Percentiles rank a stretch among this genome's conserved stretches.
Conservation (phyloP, 2,329 filamentous ascomycete genomes). For the Chaetothyriales sp. region DNA sequence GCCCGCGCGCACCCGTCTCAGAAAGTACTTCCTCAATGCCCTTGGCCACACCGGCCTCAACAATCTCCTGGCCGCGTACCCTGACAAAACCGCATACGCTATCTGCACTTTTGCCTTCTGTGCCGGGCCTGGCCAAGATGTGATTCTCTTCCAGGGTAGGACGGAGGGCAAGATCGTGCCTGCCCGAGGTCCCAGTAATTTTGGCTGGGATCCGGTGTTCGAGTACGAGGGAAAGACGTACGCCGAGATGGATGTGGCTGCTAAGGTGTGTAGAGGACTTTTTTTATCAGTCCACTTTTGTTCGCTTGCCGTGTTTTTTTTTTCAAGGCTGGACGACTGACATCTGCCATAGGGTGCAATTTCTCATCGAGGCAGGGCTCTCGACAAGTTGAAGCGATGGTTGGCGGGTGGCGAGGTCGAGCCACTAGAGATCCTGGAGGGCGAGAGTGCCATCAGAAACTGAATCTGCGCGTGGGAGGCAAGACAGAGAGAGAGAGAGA, state of each 20-base stretch:
- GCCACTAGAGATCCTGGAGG: conserved; percentile 1
- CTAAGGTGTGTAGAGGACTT: conserved; percentile 50
- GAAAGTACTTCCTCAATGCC: conserved; percentile 83
- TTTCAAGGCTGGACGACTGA: neutral
- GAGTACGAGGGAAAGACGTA: conserved; percentile 86
- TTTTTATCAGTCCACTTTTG: neutral
- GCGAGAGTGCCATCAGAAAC: neutral
- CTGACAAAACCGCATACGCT: conserved; percentile 81
- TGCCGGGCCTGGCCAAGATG: conserved; percentile 66
- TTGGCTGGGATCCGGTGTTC: conserved; percentile 95
- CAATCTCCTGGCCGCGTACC: conserved; percentile 73
- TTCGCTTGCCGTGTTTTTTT: neutral
- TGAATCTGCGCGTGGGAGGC: neutral
- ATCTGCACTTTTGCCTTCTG: conserved; percentile 94
- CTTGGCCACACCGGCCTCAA: conserved; percentile 77
- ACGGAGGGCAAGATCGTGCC: conserved; percentile 78
- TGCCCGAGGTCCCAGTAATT: conserved; percentile 61
- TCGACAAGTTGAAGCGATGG: conserved; percentile 75
- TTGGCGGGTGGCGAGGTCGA: conserved; percentile 36
- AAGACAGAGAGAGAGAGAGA: too few species aligned
- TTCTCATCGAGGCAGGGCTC: conserved; percentile 76
- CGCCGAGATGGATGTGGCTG: conserved; percentile 85
- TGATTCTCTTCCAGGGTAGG: conserved; percentile 78
- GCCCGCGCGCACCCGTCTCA: conserved; percentile 23
- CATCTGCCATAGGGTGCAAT: conserved; percentile 53